phyloP scores from a whole-genome alignment of 2,329 filamentous ascomycete genomes.

The Fusarium avenaceum region DNA sequence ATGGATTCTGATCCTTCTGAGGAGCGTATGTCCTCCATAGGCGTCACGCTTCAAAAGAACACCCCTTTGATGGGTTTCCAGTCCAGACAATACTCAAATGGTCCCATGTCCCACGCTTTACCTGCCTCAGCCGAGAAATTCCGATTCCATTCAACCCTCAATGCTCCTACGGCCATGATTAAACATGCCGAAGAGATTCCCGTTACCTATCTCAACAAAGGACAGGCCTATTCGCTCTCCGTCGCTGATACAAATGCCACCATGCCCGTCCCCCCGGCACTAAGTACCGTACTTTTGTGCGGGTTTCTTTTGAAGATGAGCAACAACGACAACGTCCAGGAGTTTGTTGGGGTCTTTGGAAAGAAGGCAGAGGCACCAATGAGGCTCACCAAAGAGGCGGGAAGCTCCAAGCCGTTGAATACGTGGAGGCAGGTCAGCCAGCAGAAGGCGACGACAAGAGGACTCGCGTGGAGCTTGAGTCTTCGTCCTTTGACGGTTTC shows the following conservation, averaged over 20 bases:
- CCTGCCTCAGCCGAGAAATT: constrained; percentile 77
- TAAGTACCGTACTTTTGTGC: constrained; percentile 89
- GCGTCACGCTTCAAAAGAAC: constrained; percentile 72
- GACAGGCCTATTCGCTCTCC: constrained; percentile 90
- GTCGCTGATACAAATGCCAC: constrained; percentile 81
- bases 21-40: constrained; percentile 68
- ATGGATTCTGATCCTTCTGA: constrained; percentile 69
- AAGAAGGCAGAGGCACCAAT: constrained; percentile 94
- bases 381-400: constrained; percentile 95
- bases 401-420: constrained; percentile 94
- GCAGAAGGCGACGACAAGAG: constrained; percentile 74
- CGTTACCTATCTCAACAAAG: constrained; percentile 98
- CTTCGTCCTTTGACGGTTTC: constrained; percentile 92
- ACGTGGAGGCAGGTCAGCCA: constrained; percentile 77
- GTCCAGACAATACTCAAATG: constrained; percentile 61
- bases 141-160: constrained; percentile 89
- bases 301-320: constrained; percentile 98
- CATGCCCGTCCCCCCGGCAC: constrained; percentile 70
- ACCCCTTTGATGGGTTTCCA: constrained; percentile 72
- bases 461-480: constrained; percentile 78
- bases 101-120: constrained; percentile 61
- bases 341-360: constrained; percentile 90
- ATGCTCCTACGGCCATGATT: constrained; percentile 96
- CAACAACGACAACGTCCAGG: constrained; percentile 87
- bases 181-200: constrained; percentile 91